Evolutionary conservation across 495 filamentous ascomycete species (phyloP), one percentile per base, ranked within the genome.

Genomic region (Aspergillus ostianus): DNA sequence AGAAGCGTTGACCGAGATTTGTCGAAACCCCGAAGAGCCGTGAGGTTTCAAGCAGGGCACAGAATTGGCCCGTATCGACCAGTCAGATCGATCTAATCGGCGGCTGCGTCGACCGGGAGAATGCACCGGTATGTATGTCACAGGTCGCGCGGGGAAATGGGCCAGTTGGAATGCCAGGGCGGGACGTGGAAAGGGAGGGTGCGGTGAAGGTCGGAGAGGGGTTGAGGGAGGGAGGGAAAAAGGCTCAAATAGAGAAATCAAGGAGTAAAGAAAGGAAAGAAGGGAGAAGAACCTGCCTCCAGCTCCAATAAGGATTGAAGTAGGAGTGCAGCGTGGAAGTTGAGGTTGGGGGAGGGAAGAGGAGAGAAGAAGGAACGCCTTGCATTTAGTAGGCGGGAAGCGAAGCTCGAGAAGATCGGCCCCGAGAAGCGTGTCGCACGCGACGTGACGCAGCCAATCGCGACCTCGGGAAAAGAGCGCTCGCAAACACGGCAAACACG

Each of bases 361-460:
- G 60, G 66, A 64, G 60, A 63, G 57, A 59, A 67, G 51, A 60
- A 53, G 63, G 60, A 72, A 66, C 58, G 71, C 75, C 75, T 78
- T 77, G 73, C 74, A 74, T 41, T 41, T 41, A 41, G 36, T 75
- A 56, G 53, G 59, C 51, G 44, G 23, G 57, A 60, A 69, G 70
- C 71, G 76, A 73, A 70, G 69, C 64, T 66, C 63, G 55, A 64
- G 50, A 64, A 59, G 74, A 76, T 72, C 73, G 61, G 61, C 63
- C 23, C 27, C 15, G 64, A 68, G 67, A 68, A 66, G 67, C 76
- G 75, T 75, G 71, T 70, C 54, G 27, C 61, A 76, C 76, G 76
- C 77, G 73, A 80, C 77, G 76, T 80, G 77, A 77, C 74, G 66
- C 58, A 69, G 66, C 75, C 70, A 77, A 77, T 77, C 73, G 68